These are phyloP conservation scores for Groenewaldozyma auringiensis DNA, from an alignment of 1,139 yeast genomes.

Conservation along the genomic window DNA sequence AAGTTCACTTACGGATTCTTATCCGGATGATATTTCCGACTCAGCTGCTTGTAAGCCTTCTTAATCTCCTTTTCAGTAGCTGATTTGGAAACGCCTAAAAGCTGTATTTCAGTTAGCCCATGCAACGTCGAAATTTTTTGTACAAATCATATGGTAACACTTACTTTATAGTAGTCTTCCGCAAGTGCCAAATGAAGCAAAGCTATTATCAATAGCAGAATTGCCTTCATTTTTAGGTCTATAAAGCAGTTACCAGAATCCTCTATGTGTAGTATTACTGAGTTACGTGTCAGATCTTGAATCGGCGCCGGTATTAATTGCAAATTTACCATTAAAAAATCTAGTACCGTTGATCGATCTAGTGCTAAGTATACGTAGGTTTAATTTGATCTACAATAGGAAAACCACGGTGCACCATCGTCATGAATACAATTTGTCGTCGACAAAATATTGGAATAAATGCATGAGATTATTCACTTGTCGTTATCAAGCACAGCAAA, in stretches of 20 bases:
- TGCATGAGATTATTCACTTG: slow-evolving; percentile 67
- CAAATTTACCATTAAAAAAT: too few relatives aligned
- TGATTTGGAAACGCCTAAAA: slow-evolving; percentile 59
- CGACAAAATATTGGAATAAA: too few relatives aligned
- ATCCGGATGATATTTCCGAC: slow-evolving; percentile 91
- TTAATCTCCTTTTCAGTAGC: slow-evolving; percentile 81
- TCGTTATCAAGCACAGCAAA: slow-evolving; percentile 69
- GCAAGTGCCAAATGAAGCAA: slow-evolving; percentile 18
- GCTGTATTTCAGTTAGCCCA: slow-evolving; percentile 20
- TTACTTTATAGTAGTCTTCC: slow-evolving; percentile 24
- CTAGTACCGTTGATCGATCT: too few relatives aligned
- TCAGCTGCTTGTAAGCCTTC: slow-evolving; percentile 73
- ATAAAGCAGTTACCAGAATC: too few relatives aligned
- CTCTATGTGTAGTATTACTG: too few relatives aligned
- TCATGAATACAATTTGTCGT: too few relatives aligned
- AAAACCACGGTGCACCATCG: too few relatives aligned
- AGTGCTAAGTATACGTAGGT: too few relatives aligned
- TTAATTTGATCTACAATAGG: too few relatives aligned
- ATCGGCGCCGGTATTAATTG: too few relatives aligned
- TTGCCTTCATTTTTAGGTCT: background rate
- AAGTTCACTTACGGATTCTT: slow-evolving; percentile 59
- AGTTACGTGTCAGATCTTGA: too few relatives aligned
- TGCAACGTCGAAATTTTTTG: background rate
- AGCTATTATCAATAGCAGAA: slow-evolving; percentile 10
- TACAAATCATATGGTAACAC: too few relatives aligned